phyloP scores from a whole-genome alignment of 371 early-diverging fungal species.

The Lichtheimia corymbifera region DNA sequence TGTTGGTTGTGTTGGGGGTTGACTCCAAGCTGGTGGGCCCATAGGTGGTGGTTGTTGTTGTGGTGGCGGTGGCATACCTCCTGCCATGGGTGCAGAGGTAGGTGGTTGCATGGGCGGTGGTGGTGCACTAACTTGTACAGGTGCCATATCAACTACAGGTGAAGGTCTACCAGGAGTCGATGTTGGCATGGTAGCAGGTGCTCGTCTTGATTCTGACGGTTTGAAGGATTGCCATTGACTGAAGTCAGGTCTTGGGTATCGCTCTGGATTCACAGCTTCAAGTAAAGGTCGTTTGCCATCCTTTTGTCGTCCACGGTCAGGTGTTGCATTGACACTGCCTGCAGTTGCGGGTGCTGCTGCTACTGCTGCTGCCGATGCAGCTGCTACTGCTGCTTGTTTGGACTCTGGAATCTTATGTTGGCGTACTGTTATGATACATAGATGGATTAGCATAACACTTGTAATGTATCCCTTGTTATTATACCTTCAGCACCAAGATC shows the following conservation, averaged over 20 bases:
- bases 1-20: background rate
- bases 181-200: slow-evolving; percentile 6
- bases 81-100: background rate
- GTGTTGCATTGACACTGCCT: slow-evolving; percentile 7
- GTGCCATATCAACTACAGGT: background rate
- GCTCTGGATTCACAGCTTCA: slow-evolving; percentile 72
- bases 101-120: slow-evolving; percentile 11
- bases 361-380: slow-evolving; percentile 10
- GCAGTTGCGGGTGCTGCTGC: slow-evolving; percentile 2
- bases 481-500: slow-evolving; percentile 56
- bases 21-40: background rate
- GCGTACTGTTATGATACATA: background rate
- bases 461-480: background rate
- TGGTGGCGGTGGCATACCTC: slow-evolving; percentile 5
- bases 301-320: slow-evolving; percentile 27
- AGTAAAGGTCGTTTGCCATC: slow-evolving; percentile 49
- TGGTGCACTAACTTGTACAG: background rate
- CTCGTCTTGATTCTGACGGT: slow-evolving; percentile 50
- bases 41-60: slow-evolving; percentile 12
- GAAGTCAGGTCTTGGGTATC: slow-evolving; percentile 79
- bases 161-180: background rate
- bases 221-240: slow-evolving; percentile 73
- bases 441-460: background rate
- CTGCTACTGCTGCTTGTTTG: slow-evolving; percentile 12
- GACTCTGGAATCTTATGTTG: background rate